Evolutionary conservation across 2,329 filamentous ascomycete species (phyloP).

Genomic region (Colletotrichum trifolii): DNA sequence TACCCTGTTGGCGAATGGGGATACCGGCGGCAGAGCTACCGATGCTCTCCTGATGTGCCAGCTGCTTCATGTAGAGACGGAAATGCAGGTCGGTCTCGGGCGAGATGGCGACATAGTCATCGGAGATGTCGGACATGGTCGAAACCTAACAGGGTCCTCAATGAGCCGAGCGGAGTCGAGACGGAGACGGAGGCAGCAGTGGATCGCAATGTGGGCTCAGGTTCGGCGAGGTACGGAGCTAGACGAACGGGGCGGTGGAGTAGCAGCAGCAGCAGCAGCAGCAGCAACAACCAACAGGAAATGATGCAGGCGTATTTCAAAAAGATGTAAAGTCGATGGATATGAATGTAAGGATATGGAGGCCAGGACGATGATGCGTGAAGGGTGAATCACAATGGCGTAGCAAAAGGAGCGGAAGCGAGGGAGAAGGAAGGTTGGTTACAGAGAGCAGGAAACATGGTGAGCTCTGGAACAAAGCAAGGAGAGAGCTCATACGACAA

Average conservation of each 20-base stretch:
- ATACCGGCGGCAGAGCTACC: constrained; percentile 28
- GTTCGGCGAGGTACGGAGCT: constrained; percentile 12
- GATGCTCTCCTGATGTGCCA: constrained; percentile 21
- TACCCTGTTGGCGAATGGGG: neutral
- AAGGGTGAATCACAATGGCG: too few species aligned
- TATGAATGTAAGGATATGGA: too few species aligned
- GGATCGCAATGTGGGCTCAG: constrained; percentile 16
- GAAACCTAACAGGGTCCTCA: neutral
- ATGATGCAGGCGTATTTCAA: too few species aligned
- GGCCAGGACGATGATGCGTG: neutral
- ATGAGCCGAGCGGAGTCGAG: constrained; percentile 16
- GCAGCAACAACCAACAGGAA: too few species aligned
- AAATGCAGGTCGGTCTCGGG: constrained; percentile 30
- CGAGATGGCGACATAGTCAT: constrained; percentile 35
- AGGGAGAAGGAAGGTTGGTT: neutral
- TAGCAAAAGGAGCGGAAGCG: too few species aligned
- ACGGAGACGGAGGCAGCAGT: constrained; percentile 3
- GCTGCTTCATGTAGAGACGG: constrained; percentile 29
- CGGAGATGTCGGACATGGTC: constrained; percentile 35
- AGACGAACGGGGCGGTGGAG: constrained; percentile 16
- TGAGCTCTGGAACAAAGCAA: neutral
- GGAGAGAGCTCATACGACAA: too few species aligned
- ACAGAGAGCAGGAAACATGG: neutral
- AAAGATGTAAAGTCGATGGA: too few species aligned
- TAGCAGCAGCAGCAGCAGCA: too few species aligned